These are phyloP conservation scores for Candida jianshihensis DNA, from an alignment of 805 yeast species.

Conservation along the genomic window DNA sequence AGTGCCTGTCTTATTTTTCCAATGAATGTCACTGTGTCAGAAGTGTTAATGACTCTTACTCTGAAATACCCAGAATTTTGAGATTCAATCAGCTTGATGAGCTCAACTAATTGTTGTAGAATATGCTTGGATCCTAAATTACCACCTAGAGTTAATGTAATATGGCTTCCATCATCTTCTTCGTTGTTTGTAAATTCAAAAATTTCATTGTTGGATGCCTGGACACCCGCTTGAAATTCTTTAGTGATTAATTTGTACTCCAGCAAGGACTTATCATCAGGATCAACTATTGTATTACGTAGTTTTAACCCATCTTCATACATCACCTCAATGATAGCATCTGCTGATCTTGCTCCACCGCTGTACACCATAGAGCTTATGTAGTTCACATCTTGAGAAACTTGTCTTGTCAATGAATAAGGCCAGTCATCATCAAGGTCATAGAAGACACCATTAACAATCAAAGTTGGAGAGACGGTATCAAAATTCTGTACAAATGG, in stretches of 20 bases:
- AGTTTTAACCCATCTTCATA: constrained; percentile 33
- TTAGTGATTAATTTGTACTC: constrained; percentile 23
- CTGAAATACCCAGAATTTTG: constrained; percentile 27
- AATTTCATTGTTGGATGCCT: constrained; percentile 10
- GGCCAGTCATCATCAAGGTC: constrained; percentile 51
- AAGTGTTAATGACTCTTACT: constrained; percentile 30
- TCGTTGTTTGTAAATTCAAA: constrained; percentile 15
- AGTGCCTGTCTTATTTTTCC: constrained; percentile 14
- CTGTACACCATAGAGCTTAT: constrained; percentile 18
- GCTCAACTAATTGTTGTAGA: constrained; percentile 36
- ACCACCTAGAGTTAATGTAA: constrained; percentile 51
- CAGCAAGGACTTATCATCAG: constrained; percentile 33
- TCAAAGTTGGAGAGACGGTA: constrained; percentile 42
- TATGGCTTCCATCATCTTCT: constrained; percentile 18
- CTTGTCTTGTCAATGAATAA: constrained; percentile 41
- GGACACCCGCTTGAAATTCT: constrained; percentile 5
- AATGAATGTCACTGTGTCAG: constrained; percentile 12
- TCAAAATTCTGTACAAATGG: constrained; percentile 32
- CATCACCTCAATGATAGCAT: constrained; percentile 30
- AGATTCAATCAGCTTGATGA: constrained; percentile 23
- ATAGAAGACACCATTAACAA: constrained; percentile 68
- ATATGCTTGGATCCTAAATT: constrained; percentile 36
- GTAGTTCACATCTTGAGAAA: constrained; percentile 43
- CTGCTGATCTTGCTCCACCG: constrained; percentile 20
- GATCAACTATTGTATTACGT: constrained; percentile 46